Evolutionary conservation across 768 basidiomycete genomes (phyloP).

Genomic region (Naganishia antarctica): DNA sequence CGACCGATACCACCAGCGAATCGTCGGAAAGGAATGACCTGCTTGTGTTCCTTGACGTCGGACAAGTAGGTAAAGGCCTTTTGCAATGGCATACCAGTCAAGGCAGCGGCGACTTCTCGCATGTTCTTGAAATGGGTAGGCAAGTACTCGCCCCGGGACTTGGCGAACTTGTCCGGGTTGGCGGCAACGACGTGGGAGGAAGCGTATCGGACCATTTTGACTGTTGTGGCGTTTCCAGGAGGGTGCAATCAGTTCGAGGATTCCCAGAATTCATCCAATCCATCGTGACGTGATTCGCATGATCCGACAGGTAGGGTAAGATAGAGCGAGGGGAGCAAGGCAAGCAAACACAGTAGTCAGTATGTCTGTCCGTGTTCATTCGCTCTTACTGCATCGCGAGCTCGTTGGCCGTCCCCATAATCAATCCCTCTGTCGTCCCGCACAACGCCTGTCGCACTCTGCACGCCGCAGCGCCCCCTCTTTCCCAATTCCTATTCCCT

Average conservation of each 20-base stretch:
- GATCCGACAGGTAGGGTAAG: not conserved
- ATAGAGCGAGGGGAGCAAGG: not conserved
- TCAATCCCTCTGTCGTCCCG: too few species aligned
- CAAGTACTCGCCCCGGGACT: slow-evolving; percentile 91
- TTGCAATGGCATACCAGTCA: slow-evolving; percentile 83
- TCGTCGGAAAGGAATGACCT: slow-evolving; percentile 91
- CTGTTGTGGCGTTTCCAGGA: slow-evolving; percentile 1
- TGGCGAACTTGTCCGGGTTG: slow-evolving; percentile 94
- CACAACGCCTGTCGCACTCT: too few species aligned
- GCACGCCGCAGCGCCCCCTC: not conserved
- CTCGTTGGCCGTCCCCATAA: too few species aligned
- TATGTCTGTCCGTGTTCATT: slow-evolving; percentile 4
- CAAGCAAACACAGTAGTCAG: slow-evolving; percentile 10
- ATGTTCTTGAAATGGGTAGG: slow-evolving; percentile 99
- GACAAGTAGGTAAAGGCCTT: slow-evolving; percentile 93
- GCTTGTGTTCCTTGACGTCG: slow-evolving; percentile 94
- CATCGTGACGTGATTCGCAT: not conserved
- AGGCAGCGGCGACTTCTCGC: slow-evolving; percentile 93
- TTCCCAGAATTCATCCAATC: not conserved
- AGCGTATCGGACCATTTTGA: slow-evolving; percentile 74
- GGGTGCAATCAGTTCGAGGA: not conserved
- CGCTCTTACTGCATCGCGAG: not conserved
- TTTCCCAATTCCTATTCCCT: not conserved
- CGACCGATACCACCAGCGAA: slow-evolving; percentile 94
- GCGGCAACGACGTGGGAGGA: slow-evolving; percentile 69